phyloP scores from a whole-genome alignment of 2,329 filamentous ascomycete species.

The Aspergillus fructus region DNA sequence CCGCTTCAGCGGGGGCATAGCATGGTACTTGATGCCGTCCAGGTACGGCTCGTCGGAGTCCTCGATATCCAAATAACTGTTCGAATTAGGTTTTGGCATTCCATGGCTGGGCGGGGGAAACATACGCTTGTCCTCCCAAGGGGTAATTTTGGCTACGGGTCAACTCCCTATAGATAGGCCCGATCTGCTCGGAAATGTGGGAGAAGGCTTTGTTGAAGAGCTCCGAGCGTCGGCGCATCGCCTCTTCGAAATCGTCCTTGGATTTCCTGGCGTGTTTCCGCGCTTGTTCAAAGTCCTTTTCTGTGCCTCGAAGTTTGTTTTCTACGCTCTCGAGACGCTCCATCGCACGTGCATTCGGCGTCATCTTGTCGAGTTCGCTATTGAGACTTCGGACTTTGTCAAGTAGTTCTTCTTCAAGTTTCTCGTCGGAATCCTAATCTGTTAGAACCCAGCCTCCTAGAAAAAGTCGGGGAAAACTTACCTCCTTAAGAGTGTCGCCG shows the following conservation, averaged over 20 bases:
- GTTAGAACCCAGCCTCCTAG: constrained; percentile 12
- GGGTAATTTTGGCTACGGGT: constrained; percentile 89
- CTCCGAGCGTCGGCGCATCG: constrained; percentile 80
- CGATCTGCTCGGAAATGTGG: constrained; percentile 94
- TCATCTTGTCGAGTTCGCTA: constrained; percentile 84
- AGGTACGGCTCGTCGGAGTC: constrained; percentile 96
- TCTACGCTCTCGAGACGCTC: constrained; percentile 87
- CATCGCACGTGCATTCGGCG: constrained; percentile 94
- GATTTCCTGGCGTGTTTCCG: constrained; percentile 71
- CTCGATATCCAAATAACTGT: constrained; percentile 82
- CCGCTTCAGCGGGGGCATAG: constrained; percentile 96
- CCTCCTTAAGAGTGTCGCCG: constrained; percentile 77
- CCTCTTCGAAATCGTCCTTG: constrained; percentile 77
- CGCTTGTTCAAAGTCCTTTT: constrained; percentile 85
- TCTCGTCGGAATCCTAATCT: constrained; percentile 63
- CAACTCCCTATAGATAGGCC: constrained; percentile 89
- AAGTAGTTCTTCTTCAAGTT: constrained; percentile 71
- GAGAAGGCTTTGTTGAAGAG: constrained; percentile 93
- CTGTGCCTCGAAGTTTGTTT: constrained; percentile 75
- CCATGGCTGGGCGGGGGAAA: background rate
- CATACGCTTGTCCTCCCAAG: constrained; percentile 72
- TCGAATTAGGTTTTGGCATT: background rate
- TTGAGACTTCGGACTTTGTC: constrained; percentile 75
- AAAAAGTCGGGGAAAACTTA: constrained; percentile 42
- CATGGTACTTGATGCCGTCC: constrained; percentile 95